Percentiles rank a stretch among this genome's conserved stretches.
Conservation (phyloP, 371 early-diverging fungal species). For the Dinochytrium kinnereticum region DNA sequence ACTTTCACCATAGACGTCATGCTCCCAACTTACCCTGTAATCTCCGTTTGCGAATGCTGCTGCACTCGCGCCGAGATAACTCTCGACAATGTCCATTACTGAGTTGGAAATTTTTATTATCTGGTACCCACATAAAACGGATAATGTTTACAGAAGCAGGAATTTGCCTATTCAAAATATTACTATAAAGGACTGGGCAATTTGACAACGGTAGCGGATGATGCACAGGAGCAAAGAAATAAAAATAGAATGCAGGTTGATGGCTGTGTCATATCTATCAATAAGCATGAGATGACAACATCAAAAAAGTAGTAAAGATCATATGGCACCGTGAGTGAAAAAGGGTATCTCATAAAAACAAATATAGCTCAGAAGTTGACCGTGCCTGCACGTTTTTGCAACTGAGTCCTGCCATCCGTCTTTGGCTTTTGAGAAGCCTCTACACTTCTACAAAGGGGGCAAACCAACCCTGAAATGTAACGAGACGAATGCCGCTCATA, state of each 20-base stretch:
- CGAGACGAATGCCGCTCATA: not conserved
- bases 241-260: not conserved
- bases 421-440: not conserved
- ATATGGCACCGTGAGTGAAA: too few species aligned
- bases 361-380: not conserved
- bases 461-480: not conserved
- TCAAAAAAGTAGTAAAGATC: too few species aligned
- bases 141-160: too few species aligned
- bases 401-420: not conserved
- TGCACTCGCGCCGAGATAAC: not conserved
- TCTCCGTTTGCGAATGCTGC: slow-evolving; percentile 3
- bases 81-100: not conserved
- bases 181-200: too few species aligned
- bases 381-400: not conserved
- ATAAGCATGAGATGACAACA: not conserved
- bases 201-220: too few species aligned
- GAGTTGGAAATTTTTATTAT: not conserved
- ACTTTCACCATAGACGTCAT: not conserved
- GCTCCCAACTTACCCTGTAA: not conserved
- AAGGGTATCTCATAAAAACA: too few species aligned
- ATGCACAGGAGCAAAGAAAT: not conserved
- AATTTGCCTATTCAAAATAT: too few species aligned
- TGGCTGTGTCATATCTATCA: too few species aligned
- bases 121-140: not conserved
- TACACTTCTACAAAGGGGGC: not conserved